Percentiles rank a stretch among this genome's conserved stretches.
Evolutionary conservation across 2,329 filamentous ascomycete species (phyloP).

Genomic region (Neofusicoccum umdonicola): DNA sequence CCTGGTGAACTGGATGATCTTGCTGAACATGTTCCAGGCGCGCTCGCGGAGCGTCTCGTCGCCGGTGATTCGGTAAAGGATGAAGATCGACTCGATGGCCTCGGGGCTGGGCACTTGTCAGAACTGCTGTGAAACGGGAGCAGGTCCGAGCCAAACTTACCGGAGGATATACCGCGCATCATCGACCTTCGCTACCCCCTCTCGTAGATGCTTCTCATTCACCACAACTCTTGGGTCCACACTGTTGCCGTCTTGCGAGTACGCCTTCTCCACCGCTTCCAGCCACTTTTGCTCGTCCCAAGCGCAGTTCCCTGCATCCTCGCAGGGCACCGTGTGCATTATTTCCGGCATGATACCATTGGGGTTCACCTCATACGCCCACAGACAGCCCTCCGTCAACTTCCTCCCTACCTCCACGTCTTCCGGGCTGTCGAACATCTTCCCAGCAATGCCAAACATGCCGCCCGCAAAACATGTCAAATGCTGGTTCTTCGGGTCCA

Average conservation of each 20-base stretch:
- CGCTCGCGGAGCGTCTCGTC: slow-evolving; percentile 46
- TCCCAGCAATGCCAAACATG: slow-evolving; percentile 61
- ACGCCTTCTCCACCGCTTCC: slow-evolving; percentile 30
- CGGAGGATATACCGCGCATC: not conserved
- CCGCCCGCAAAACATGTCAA: slow-evolving; percentile 59
- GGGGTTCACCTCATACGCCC: slow-evolving; percentile 57
- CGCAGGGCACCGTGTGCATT: slow-evolving; percentile 54
- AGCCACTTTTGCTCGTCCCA: slow-evolving; percentile 57
- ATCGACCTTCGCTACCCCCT: not conserved
- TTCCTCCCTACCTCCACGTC: slow-evolving; percentile 57
- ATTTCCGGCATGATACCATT: slow-evolving; percentile 62
- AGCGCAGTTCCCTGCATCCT: slow-evolving; percentile 39
- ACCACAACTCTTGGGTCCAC: not conserved
- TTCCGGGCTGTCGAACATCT: slow-evolving; percentile 51
- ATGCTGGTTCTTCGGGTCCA: slow-evolving; percentile 34
- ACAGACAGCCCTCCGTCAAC: slow-evolving; percentile 60
- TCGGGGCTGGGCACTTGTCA: slow-evolving; percentile 41
- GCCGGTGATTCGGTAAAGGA: slow-evolving; percentile 60
- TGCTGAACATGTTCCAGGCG: slow-evolving; percentile 51
- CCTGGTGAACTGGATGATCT: slow-evolving; percentile 42
- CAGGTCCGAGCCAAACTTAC: not conserved
- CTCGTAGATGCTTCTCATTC: not conserved
- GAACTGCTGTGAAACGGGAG: not conserved
- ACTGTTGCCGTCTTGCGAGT: not conserved
- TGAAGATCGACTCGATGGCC: slow-evolving; percentile 60